These are phyloP conservation scores for Sonneratia caseolaris DNA, from an alignment of 345 rosid genomes.

Conservation along the genomic window DNA sequence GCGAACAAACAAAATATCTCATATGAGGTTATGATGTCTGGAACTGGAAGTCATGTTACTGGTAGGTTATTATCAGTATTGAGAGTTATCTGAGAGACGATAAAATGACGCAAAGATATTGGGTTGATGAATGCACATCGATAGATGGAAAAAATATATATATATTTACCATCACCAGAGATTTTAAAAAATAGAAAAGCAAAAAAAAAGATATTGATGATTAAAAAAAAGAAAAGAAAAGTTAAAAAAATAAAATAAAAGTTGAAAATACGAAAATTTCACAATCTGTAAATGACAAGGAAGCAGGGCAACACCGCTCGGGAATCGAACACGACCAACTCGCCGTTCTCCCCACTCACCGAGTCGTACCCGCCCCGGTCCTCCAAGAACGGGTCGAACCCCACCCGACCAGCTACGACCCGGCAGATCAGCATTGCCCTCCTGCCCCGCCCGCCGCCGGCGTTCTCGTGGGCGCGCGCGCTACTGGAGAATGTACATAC, in stretches of 20 bases:
- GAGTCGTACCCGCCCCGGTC: conserved; percentile 15
- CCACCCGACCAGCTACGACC: conserved; percentile 15
- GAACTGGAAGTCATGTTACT: no score
- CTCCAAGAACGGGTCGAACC: conserved; percentile 9
- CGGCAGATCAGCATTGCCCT: conserved; percentile 19
- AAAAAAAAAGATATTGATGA: background rate
- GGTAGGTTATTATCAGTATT: no score
- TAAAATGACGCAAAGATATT: no score
- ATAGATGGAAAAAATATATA: no score
- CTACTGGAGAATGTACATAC: conserved; percentile 13
- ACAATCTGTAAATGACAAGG: conserved; percentile 16
- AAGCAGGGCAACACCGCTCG: conserved; percentile 19
- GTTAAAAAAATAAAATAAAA: background rate
- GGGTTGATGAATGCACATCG: no score
- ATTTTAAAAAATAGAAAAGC: no score
- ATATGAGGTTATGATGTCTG: no score
- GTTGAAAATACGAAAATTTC: background rate
- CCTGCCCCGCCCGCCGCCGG: conserved; percentile 9
- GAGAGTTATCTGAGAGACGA: no score
- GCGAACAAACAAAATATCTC: no score
- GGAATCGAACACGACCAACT: conserved; percentile 17
- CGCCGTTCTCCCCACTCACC: conserved; percentile 15
- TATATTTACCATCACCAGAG: no score
- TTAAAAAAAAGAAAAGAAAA: background rate
- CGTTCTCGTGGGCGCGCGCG: conserved; percentile 12